Evolutionary conservation across 352 stramenopile species (phyloP).

Genomic region (Blastocystis sp.): DNA sequence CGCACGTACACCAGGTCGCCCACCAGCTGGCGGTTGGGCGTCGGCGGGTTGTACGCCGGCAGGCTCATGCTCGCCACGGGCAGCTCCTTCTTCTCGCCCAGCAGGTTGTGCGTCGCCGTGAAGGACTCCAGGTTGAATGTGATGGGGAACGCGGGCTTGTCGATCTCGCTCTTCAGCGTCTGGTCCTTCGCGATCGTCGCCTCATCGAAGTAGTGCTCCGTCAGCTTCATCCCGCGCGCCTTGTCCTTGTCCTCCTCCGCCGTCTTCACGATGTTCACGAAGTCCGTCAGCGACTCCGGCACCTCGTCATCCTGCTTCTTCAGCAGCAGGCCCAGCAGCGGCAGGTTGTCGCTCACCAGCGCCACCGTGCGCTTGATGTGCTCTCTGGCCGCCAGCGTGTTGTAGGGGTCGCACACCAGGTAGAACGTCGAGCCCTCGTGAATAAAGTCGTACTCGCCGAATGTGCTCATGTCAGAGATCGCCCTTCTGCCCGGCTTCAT

Average conservation of each 20-base stretch:
- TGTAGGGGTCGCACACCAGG: slow-evolving; percentile 47
- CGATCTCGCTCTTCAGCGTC: slow-evolving; percentile 36
- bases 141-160: slow-evolving; percentile 23
- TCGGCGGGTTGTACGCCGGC: slow-evolving; percentile 41
- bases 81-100: slow-evolving; percentile 29
- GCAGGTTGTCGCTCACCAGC: slow-evolving; percentile 29
- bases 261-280: background rate
- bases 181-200: slow-evolving; percentile 35
- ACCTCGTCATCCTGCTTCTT: slow-evolving; percentile 52
- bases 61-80: slow-evolving; percentile 1
- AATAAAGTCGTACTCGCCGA: slow-evolving; percentile 18
- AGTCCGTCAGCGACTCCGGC: slow-evolving; percentile 3
- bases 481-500: slow-evolving; percentile 4
- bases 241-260: background rate
- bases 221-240: background rate
- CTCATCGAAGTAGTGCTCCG: slow-evolving; percentile 42
- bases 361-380: slow-evolving; percentile 47
- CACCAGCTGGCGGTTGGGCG: slow-evolving; percentile 20
- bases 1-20: slow-evolving; percentile 55
- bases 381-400: slow-evolving; percentile 14
- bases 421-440: slow-evolving; percentile 30
- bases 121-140: slow-evolving; percentile 42
- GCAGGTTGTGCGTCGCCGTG: background rate
- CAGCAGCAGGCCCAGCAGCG: slow-evolving; percentile 7
- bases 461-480: background rate